A percentile compares a stretch with the other conserved stretches of the same genome.
Evolutionary conservation across 306 rosid species (phyloP).

Genomic region (Psophocarpus tetragonolobus): DNA sequence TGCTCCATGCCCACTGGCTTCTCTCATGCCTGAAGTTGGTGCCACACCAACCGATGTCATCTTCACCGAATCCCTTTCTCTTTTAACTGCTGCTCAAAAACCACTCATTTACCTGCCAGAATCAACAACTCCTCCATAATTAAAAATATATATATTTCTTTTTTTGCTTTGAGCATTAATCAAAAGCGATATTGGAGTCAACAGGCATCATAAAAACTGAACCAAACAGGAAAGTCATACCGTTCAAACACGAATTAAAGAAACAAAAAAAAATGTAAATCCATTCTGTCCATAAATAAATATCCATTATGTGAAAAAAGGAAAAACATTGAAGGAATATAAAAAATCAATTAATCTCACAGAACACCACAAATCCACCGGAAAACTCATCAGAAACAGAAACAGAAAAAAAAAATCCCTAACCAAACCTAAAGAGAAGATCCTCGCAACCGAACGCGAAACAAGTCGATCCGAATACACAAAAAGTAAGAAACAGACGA

Average conservation of each 20-base stretch:
- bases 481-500: constrained; percentile 22
- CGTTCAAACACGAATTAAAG: constrained; percentile 6
- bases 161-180: not conserved
- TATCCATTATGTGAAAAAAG: not conserved
- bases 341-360: constrained; percentile 30
- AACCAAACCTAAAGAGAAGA: constrained; percentile 28
- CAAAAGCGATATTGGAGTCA: not conserved
- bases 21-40: constrained; percentile 72
- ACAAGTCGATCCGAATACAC: constrained; percentile 43
- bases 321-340: not conserved
- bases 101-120: constrained; percentile 59
- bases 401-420: not conserved
- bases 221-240: not conserved
- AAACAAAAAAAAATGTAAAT: constrained; percentile 26
- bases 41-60: constrained; percentile 91
- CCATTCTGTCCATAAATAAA: constrained; percentile 17
- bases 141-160: not conserved
- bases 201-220: not conserved
- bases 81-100: constrained; percentile 29
- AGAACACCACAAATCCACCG: constrained; percentile 21
- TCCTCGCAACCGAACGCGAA: constrained; percentile 18
- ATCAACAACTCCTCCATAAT: constrained; percentile 23
- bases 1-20: constrained; percentile 59
- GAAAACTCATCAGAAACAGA: not conserved
- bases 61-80: constrained; percentile 29